Conservation (phyloP, 1,284 basidiomycete species). For the Omphalotus olearius region DNA sequence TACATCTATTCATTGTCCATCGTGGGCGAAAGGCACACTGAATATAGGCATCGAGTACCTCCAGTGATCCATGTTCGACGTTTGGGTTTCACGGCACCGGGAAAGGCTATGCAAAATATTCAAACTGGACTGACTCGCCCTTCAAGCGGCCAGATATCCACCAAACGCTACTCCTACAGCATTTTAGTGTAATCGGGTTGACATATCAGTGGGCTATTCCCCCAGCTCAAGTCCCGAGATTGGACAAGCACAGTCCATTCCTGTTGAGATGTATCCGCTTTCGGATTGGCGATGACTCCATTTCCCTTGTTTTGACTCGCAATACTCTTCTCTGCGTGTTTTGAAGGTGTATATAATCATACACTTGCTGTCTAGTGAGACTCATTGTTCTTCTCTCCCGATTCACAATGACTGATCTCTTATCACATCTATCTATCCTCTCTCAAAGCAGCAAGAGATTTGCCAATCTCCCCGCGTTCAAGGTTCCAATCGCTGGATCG, state of each 20-base stretch:
- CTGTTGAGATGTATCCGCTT: constrained; percentile 10
- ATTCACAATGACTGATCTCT: not conserved
- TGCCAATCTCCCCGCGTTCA: constrained; percentile 38
- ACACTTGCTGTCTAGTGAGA: not conserved
- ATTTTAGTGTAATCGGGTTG: too few species aligned
- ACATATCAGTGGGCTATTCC: too few species aligned
- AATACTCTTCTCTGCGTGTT: not conserved
- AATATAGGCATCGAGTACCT: too few species aligned
- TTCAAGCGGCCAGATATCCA: too few species aligned
- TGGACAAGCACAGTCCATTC: not conserved
- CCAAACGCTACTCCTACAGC: too few species aligned
- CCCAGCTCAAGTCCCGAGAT: constrained; percentile 6
- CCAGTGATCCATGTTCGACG: too few species aligned
- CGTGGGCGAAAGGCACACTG: too few species aligned
- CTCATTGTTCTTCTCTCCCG: not conserved
- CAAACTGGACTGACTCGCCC: too few species aligned
- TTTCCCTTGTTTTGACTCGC: not conserved
- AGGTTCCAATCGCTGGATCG: constrained; percentile 35
- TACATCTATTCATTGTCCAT: too few species aligned
- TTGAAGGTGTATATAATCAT: not conserved
- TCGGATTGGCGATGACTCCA: not conserved
- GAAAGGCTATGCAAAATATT: too few species aligned
- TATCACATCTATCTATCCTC: constrained; percentile 6
- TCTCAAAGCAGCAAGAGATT: constrained; percentile 3
- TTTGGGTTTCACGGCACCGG: too few species aligned